Evolutionary conservation across 108 stramenopile species (phyloP).

Genomic region (Craspedostauros australis): DNA sequence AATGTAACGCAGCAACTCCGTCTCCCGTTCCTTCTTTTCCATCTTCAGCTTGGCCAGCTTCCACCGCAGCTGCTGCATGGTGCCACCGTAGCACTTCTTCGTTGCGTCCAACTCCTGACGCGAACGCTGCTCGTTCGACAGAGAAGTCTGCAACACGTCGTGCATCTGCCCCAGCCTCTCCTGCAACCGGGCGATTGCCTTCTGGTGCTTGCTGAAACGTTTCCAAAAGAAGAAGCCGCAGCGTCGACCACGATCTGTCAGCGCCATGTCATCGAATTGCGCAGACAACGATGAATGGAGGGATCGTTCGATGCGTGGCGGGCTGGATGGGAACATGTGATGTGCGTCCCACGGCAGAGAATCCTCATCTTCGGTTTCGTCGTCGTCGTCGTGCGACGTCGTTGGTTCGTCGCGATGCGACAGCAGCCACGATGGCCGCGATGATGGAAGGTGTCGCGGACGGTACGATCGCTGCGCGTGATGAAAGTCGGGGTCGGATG

Average conservation of each 20-base stretch:
- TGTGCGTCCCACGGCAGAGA: too few relatives aligned
- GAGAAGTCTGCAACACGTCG: constrained; percentile 14
- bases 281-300: constrained; percentile 1
- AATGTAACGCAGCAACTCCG: too few relatives aligned
- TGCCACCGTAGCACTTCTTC: constrained; percentile 24
- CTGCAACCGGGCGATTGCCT: constrained; percentile 13
- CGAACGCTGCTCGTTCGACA: constrained; percentile 18
- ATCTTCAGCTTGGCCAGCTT: constrained; percentile 18
- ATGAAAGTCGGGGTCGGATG: too few relatives aligned
- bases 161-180: constrained; percentile 17
- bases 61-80: constrained; percentile 13
- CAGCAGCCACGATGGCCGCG: too few relatives aligned
- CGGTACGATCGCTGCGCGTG: too few relatives aligned
- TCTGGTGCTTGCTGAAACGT: neutral
- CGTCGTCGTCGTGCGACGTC: too few relatives aligned
- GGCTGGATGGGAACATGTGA: too few relatives aligned
- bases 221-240: constrained; percentile 19
- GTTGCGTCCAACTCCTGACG: constrained; percentile 11
- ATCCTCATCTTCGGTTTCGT: too few relatives aligned
- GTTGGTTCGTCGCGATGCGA: too few relatives aligned
- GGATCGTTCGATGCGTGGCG: neutral
- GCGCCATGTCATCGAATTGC: constrained; percentile 3
- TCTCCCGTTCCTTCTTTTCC: too few relatives aligned
- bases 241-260: constrained; percentile 1
- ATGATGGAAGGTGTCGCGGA: too few relatives aligned